Percentiles rank a stretch among this genome's conserved stretches.
Conservation (phyloP, 2,329 filamentous ascomycete species). For the Trichoderma hamatum region DNA sequence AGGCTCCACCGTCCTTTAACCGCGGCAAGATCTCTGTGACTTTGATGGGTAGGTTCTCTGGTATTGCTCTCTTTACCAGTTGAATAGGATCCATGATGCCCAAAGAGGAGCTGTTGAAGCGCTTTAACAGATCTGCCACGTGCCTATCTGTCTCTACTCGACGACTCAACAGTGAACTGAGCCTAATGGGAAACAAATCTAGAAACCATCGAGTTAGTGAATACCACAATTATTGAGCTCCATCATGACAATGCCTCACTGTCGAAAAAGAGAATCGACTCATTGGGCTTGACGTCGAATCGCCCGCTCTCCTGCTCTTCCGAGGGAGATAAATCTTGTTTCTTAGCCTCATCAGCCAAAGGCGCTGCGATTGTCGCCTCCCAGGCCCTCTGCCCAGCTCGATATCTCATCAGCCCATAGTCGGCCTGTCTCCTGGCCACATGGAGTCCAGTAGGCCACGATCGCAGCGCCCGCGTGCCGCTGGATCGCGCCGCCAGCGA, state of each 20-base stretch:
- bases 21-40: slow-evolving; percentile 82
- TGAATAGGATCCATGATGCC: slow-evolving; percentile 56
- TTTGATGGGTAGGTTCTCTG: slow-evolving; percentile 63
- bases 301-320: slow-evolving; percentile 75
- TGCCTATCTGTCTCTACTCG: slow-evolving; percentile 55
- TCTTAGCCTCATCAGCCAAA: slow-evolving; percentile 56
- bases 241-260: slow-evolving; percentile 56
- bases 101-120: slow-evolving; percentile 55
- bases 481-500: slow-evolving; percentile 26
- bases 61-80: slow-evolving; percentile 64
- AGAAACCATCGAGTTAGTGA: neutral
- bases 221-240: neutral
- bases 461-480: slow-evolving; percentile 17
- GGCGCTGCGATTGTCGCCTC: slow-evolving; percentile 31
- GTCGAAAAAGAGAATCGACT: slow-evolving; percentile 88
- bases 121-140: slow-evolving; percentile 53
- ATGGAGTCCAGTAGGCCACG: neutral
- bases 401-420: slow-evolving; percentile 12
- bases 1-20: slow-evolving; percentile 89
- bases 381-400: slow-evolving; percentile 31
- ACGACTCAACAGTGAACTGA: slow-evolving; percentile 53
- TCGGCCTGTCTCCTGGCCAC: slow-evolving; percentile 2
- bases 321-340: slow-evolving; percentile 35
- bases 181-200: slow-evolving; percentile 84
- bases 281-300: slow-evolving; percentile 73